Base-by-base conservation (phyloP, 176 grass and related monocot genomes). In the Olyra latifolia region DNA sequence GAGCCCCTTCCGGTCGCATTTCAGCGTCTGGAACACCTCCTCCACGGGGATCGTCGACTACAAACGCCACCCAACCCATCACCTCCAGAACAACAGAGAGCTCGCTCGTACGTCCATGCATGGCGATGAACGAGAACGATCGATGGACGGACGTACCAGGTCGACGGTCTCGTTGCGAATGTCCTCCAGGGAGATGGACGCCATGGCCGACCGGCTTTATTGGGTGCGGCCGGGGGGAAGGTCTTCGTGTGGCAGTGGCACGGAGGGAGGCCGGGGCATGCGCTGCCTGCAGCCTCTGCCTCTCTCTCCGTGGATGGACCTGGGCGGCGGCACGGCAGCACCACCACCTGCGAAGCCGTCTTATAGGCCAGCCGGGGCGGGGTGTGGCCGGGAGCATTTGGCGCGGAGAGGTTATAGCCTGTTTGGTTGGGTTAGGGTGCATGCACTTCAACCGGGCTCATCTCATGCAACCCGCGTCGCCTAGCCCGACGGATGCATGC, bases 21-120 rank as follows among this genome's bases (percentile, higher is more conserved):
- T 92, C n/a, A 97, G 82, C 66, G 85, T 91, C 79, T 71, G 28
- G 72, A 97, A 97, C 47, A 97, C 94, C 87, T 97, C 91, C 17
- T 80, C 84, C 49, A 94, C 83, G 1, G 91, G 77, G 38, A 89
- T 69, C 42, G 69, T 94, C 52, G 93, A 93, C 95, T 94, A 62
- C 53, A 79, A 54, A 74, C 22, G 19, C 66, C 54, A 20, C 35
- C 54, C 67, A 83, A 56, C 45, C 41, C 29, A 41, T 40, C 17
- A 57, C 0, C 11, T 8, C 10, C 53, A 55, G 53, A 3, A 19
- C 48, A 16, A n/a, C 17, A 17, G 15, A 50, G 20, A 10, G 20
- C 8, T 55, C 53, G 8, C 1, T 4, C 20, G 8, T 55, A 1
- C 20, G 8, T 10, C 8, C n/a, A 10, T 23, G 53, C n/a, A 55